Conservation (phyloP, 164 flowering plant species). For the Santalum album region DNA sequence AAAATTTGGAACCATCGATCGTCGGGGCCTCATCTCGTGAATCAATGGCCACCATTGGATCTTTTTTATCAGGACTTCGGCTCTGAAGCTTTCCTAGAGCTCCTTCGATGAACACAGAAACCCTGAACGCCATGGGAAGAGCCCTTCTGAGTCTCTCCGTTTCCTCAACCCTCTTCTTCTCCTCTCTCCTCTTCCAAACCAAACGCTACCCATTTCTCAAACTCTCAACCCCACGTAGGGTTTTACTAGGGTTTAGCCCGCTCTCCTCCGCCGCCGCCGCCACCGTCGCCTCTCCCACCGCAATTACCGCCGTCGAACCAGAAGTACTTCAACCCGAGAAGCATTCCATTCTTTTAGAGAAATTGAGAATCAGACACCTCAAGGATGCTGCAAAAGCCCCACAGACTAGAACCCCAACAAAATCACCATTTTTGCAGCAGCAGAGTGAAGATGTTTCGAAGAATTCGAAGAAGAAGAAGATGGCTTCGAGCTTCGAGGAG, state of each 20-base stretch:
- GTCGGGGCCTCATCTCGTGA: too few relatives aligned
- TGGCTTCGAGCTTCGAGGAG: conserved; percentile 54
- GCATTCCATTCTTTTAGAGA: conserved; percentile 72
- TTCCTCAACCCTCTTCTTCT: conserved; percentile 6
- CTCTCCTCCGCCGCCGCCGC: conserved; percentile 40
- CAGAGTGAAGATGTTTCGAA: conserved; percentile 2
- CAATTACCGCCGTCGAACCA: conserved; percentile 13
- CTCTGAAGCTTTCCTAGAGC: too few relatives aligned
- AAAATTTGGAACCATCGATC: too few relatives aligned
- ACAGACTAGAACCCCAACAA: conserved; percentile 10
- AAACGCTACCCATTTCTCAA: conserved; percentile 23
- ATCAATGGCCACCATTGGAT: too few relatives aligned
- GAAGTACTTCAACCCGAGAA: conserved; percentile 32
- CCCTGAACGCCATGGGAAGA: conserved; percentile 35
- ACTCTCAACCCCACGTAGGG: conserved; percentile 25
- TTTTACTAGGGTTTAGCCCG: conserved; percentile 50
- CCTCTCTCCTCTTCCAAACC: conserved; percentile 13
- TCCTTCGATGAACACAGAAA: too few relatives aligned
- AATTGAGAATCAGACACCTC: conserved; percentile 62
- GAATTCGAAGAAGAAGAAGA: conserved; percentile 14
- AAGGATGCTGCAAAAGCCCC: conserved; percentile 40
- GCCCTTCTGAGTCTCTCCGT: conserved; percentile 38
- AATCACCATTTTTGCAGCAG: conserved; percentile 8
- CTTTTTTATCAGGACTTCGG: too few relatives aligned
- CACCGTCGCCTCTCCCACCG: conserved; percentile 5